Base-by-base conservation (phyloP, 2,329 filamentous ascomycete species). In the Chaetomiaceae sp. region DNA sequence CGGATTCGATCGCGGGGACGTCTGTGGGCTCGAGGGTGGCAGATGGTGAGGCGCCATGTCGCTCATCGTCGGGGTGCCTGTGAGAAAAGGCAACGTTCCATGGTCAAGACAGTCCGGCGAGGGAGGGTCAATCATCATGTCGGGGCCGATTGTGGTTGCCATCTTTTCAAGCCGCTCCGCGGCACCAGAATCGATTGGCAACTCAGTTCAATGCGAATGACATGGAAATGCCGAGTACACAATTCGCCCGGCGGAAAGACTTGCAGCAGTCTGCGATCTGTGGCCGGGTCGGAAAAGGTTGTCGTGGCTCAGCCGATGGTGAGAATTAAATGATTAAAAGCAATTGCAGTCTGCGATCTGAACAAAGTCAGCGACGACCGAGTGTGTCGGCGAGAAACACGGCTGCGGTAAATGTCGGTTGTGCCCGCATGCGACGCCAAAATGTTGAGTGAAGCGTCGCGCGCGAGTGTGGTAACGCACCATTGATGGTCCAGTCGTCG, bases 141-240 rank as follows among this genome's bases (percentile, higher is more conserved):
- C 62, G 37, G 64, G 62, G 43, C 62, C 62, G 41, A 67, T 42
- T 51, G 64, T 64, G 34, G 66, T 59, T 58, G 67, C 68, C 68
- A 70, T 71, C 56, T 58, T 64, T 61, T 60, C 62, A 64, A 69
- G 74, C 75, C 75, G 75, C 75, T 64, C 72, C 67, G 72, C 75
- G 73, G 74, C 75, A 71, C 69, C 66, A 70, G 66, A 71, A 69
- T 65, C 62, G 68, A 73, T 66, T 68, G 66, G 60, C 69, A 71
- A 69, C 71, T 61, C 70, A 70, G 55, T 56, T 54, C 55, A 58
- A 59, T 63, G 60, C 62, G 55, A 61, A 57, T 66, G 65, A 71
- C 75, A 79, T 78, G 68, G 66, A 42, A 47, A 37, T 41, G 40
- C 38, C 36, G 43, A 52, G 34, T 25, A 33, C 30, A 40, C 46